These are phyloP conservation scores for Alternaria postmessia DNA, from an alignment of 2,329 filamentous ascomycete genomes.

Conservation along the genomic window DNA sequence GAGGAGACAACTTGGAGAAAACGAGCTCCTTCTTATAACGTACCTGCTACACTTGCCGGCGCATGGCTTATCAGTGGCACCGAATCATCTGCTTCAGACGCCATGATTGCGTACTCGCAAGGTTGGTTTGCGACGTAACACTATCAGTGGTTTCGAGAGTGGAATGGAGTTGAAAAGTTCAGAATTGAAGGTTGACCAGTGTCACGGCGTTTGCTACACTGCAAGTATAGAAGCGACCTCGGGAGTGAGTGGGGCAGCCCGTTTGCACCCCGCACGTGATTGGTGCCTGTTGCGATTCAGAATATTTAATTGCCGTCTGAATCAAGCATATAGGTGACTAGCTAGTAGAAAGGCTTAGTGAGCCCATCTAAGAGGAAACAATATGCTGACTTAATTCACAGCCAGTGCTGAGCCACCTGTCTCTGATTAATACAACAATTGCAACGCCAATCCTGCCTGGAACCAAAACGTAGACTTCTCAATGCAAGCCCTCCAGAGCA, in stretches of 20 bases:
- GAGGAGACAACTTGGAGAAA: background rate
- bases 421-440: too few species aligned
- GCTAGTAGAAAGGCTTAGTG: too few species aligned
- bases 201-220: background rate
- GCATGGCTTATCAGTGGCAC: background rate
- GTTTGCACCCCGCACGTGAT: conserved; percentile 15
- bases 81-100: background rate
- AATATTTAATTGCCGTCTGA: too few species aligned
- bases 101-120: background rate
- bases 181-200: background rate
- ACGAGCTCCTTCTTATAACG: background rate
- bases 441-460: too few species aligned
- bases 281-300: background rate
- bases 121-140: background rate
- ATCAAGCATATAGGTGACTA: too few species aligned
- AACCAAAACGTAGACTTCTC: too few species aligned
- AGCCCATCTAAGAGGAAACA: too few species aligned
- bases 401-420: too few species aligned
- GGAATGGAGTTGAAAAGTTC: background rate
- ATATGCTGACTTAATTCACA: too few species aligned
- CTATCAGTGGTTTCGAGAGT: background rate
- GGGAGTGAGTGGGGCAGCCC: conserved; percentile 15
- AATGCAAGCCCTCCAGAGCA: too few species aligned
- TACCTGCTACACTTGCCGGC: conserved; percentile 10
- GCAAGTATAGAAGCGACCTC: background rate